Base-by-base conservation (phyloP, 2,329 filamentous ascomycete species). In the Penicillium sp. region DNA sequence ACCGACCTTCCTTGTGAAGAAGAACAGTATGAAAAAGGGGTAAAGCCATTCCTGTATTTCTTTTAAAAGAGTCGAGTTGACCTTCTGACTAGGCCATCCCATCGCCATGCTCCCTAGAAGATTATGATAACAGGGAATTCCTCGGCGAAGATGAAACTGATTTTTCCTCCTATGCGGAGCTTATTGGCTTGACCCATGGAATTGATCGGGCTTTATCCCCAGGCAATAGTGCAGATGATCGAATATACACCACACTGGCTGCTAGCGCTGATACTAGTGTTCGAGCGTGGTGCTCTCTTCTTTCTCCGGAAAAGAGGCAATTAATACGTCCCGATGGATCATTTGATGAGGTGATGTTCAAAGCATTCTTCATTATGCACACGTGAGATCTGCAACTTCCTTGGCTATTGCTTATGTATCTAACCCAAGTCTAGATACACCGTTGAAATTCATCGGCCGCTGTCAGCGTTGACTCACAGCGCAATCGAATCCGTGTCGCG, bases 341-440 rank as follows among this genome's bases (percentile, higher is more conserved):
- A 2, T 51, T 70, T 9, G 70, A 71, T 46, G 66, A 70, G 73
- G 87, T 94, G 81, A 85, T 94, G 70, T 94, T 94, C 75, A 89
- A 93, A 71, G 91, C 89, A 1, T 86, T 90, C 63, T 90, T 93
- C 82, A 89, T 93, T 68, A 81, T 81, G 46, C 73, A 81, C 37
- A 67, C 62, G 67, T 71, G 54, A 42, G 63, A 29, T 21, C 2
- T 21, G 2, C 6, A 17, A 27, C 50, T 63, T 81, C 89, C 60
- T 2, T 25, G 3, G 5, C 9, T 29, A 2, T 13, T 29, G 6
- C 29, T n/a, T 6, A 19, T 43, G 33, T 46, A 12, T 54, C 38
- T 56, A 13, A 56, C 31, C 15, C 2, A 13, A 25, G 0, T 29
- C 3, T 42, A 78, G 75, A 15, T 68, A 71, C 31, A 70, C 65